Percentiles rank a stretch among this genome's conserved stretches.
Conservation (phyloP, 2,329 filamentous ascomycete genomes). For the Paecilomyces niveus region DNA sequence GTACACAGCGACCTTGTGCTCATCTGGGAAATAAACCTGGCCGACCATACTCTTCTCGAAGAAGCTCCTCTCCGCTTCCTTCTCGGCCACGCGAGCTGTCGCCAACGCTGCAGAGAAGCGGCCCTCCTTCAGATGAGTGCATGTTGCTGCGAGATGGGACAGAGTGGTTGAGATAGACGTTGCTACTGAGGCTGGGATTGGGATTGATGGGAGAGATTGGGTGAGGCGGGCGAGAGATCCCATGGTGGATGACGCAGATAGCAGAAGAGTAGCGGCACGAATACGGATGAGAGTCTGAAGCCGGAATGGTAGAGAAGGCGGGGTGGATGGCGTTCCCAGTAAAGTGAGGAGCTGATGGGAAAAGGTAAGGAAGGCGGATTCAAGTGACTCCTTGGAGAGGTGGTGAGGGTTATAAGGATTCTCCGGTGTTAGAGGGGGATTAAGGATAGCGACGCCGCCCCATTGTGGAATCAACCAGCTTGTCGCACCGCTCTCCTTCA, state of each 20-base stretch:
- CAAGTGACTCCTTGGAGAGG: conserved; percentile 60
- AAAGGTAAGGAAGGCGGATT: conserved; percentile 79
- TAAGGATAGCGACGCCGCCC: conserved; percentile 71
- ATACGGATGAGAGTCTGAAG: conserved; percentile 81
- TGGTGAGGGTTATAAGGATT: conserved; percentile 34
- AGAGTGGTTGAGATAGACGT: conserved; percentile 77
- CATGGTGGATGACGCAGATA: conserved; percentile 86
- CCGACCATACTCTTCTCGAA: conserved; percentile 99
- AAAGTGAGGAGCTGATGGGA: conserved; percentile 84
- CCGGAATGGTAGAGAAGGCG: conserved; percentile 71
- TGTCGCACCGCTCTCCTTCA: conserved; percentile 55
- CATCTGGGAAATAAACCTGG: conserved; percentile 96
- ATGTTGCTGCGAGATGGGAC: conserved; percentile 67
- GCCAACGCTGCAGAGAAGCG: conserved; percentile 61
- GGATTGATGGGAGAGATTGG: conserved; percentile 76
- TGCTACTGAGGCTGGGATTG: conserved; percentile 80
- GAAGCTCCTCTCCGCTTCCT: conserved; percentile 86
- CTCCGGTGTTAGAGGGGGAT: conserved; percentile 35
- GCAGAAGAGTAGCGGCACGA: conserved; percentile 72
- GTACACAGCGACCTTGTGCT: conserved; percentile 97
- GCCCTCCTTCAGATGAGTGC: conserved; percentile 58
- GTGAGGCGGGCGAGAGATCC: conserved; percentile 87
- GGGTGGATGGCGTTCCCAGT: conserved; percentile 73
- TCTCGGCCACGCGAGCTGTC: conserved; percentile 77
- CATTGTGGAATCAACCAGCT: conserved; percentile 96